Evolutionary conservation across 371 early-diverging fungal species (phyloP).

Genomic region (Syncephalastrum monosporum): DNA sequence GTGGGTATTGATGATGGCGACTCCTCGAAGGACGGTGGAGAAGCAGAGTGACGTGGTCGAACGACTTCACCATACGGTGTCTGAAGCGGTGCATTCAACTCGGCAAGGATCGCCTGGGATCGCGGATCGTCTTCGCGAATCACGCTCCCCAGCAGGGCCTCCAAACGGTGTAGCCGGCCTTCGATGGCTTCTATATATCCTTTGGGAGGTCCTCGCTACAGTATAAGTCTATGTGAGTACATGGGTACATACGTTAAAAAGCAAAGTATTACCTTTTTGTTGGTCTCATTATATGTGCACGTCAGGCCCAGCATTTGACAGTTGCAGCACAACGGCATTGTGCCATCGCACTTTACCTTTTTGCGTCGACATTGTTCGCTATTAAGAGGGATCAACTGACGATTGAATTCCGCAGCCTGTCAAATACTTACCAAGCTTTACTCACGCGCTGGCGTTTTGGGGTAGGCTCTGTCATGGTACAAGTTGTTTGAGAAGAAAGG

Average conservation of each 20-base stretch:
- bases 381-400: constrained; percentile 2
- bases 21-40: background rate
- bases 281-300: constrained; percentile 43
- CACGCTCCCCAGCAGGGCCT: constrained; percentile 59
- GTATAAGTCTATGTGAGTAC: background rate
- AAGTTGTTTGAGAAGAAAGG: background rate
- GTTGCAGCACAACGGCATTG: constrained; percentile 45
- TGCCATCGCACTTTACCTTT: constrained; percentile 66
- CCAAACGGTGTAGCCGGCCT: constrained; percentile 62
- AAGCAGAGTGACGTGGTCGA: constrained; percentile 18
- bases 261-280: constrained; percentile 33
- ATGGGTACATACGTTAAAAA: background rate
- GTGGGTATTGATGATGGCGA: background rate
- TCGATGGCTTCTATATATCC: constrained; percentile 78
- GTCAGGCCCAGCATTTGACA: constrained; percentile 26
- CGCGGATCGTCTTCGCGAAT: constrained; percentile 60
- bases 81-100: constrained; percentile 54
- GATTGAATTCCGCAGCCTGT: background rate
- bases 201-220: constrained; percentile 65
- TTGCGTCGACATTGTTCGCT: constrained; percentile 61
- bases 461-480: background rate
- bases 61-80: constrained; percentile 46
- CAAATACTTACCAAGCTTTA: constrained; percentile 38
- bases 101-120: constrained; percentile 52
- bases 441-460: constrained; percentile 47